These are phyloP conservation scores for Fraxinus ornus DNA, from an alignment of 305 asterid genomes.

Conservation along the genomic window DNA sequence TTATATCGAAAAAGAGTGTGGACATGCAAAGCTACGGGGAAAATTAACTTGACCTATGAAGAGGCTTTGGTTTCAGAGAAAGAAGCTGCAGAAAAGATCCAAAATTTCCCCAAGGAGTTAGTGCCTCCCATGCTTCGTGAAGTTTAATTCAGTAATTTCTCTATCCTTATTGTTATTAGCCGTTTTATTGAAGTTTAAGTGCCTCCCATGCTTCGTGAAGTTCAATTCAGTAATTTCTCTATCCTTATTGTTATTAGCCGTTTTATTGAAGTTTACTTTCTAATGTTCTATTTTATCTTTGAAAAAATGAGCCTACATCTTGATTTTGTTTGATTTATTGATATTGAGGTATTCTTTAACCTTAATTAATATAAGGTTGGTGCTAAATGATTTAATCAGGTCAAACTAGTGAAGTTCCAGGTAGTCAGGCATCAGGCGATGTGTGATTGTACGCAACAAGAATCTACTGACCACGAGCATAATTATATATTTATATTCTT, in stretches of 20 bases:
- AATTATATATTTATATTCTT: neutral
- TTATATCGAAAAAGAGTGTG: constrained; percentile 70
- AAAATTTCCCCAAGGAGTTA: constrained; percentile 62
- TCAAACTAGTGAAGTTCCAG: neutral
- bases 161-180: too few relatives aligned
- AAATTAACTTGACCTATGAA: constrained; percentile 76
- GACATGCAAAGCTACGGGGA: constrained; percentile 96
- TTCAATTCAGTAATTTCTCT: constrained; percentile 74
- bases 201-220: constrained; percentile 61
- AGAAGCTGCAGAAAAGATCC: constrained; percentile 56
- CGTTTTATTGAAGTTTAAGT: too few relatives aligned
- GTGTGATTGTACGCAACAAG: neutral
- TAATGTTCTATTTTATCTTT: neutral
- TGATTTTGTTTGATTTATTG: constrained; percentile 16
- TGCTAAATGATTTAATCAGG: neutral
- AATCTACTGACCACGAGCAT: neutral
- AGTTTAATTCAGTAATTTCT: too few relatives aligned
- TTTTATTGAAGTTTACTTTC: neutral
- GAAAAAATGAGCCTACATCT: constrained; percentile 14
- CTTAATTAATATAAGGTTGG: neutral
- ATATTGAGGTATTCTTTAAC: neutral
- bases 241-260: constrained; percentile 6
- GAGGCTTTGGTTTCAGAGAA: constrained; percentile 89
- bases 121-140: too few relatives aligned
- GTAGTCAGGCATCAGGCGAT: neutral